These are phyloP conservation scores for Carpinus viminea DNA, from an alignment of 306 rosid genomes.

Conservation along the genomic window DNA sequence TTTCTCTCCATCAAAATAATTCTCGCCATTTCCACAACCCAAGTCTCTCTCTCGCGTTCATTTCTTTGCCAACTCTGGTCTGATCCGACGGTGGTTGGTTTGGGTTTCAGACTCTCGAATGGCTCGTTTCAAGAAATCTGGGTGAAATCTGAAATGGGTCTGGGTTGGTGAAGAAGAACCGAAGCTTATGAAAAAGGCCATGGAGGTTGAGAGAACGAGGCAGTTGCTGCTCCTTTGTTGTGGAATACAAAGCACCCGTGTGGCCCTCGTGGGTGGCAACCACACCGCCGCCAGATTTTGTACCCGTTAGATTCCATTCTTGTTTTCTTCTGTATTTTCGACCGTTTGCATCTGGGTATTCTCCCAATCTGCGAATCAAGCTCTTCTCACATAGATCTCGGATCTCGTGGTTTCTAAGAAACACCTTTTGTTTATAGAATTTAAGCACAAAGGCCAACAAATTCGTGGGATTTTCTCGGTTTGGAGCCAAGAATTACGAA, in stretches of 20 bases:
- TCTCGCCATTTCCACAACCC: neutral
- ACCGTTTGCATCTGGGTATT: too few species aligned
- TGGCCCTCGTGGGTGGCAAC: too few species aligned
- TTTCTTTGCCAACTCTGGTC: neutral
- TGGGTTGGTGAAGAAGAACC: neutral
- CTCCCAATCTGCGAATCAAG: neutral
- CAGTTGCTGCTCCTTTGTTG: too few species aligned
- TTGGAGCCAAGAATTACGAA: conserved; percentile 9
- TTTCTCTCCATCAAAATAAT: neutral
- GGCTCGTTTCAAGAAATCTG: neutral
- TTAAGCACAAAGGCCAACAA: neutral
- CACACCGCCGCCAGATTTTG: too few species aligned
- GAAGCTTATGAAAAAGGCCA: neutral
- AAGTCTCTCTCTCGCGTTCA: neutral
- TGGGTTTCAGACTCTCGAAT: neutral
- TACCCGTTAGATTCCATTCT: too few species aligned
- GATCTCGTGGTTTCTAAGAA: conserved; percentile 1
- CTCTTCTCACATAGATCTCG: neutral
- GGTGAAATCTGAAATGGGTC: neutral
- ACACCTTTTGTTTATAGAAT: neutral
- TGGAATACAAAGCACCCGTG: too few species aligned
- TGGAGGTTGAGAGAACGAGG: too few species aligned
- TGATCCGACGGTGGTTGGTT: neutral
- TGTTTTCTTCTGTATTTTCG: too few species aligned
- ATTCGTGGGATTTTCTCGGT: conserved; percentile 30